Evolutionary conservation across 2,329 filamentous ascomycete species (phyloP).

Genomic region (Colletotrichum graminicola): DNA sequence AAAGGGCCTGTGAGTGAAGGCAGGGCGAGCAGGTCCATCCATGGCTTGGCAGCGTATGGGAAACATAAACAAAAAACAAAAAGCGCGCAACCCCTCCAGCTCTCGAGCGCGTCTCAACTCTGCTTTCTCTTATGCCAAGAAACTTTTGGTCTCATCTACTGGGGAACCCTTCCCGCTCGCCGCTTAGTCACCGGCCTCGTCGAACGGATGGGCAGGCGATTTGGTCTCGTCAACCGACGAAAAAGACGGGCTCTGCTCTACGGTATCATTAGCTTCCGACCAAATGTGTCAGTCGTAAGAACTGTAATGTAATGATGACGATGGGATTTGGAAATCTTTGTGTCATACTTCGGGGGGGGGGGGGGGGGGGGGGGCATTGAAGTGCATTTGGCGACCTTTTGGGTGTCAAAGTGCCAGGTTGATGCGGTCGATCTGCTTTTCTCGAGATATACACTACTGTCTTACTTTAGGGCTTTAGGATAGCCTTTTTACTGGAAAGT

Average conservation of each 20-base stretch:
- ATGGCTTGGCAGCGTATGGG: background rate
- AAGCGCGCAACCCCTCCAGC: background rate
- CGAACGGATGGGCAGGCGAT: background rate
- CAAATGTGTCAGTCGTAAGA: background rate
- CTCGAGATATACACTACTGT: no score
- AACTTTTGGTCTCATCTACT: background rate
- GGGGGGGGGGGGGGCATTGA: no score
- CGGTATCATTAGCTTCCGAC: no score
- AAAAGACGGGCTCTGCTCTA: no score
- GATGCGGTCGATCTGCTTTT: no score
- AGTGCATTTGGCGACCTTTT: no score
- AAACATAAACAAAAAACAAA: background rate
- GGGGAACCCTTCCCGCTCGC: background rate
- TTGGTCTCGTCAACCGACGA: background rate
- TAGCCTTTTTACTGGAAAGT: no score
- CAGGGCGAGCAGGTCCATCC: background rate
- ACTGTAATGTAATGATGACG: background rate
- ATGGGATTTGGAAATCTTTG: background rate
- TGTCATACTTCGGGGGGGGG: background rate
- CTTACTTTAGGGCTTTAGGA: no score
- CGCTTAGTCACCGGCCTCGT: slow-evolving; percentile 10
- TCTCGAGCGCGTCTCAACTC: background rate
- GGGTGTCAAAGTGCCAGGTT: no score
- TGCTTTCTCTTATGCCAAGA: background rate
- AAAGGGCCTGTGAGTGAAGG: background rate